Conservation (phyloP, 2,329 filamentous ascomycete species). For the Penicillium sp. region DNA sequence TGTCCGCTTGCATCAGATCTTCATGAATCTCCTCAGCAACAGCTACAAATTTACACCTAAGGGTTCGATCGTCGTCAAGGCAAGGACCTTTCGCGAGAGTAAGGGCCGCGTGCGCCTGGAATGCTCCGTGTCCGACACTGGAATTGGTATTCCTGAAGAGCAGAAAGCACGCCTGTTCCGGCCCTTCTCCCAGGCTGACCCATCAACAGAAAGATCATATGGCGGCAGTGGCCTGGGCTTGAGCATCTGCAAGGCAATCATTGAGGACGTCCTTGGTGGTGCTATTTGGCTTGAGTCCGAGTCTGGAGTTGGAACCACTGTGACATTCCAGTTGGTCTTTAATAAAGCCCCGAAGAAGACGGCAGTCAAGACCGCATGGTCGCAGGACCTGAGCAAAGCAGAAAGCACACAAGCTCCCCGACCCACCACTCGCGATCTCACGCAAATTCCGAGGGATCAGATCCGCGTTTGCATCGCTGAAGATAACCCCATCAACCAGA, state of each 20-base stretch:
- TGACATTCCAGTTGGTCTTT: slow-evolving; percentile 82
- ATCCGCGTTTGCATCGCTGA: slow-evolving; percentile 91
- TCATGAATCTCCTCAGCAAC: slow-evolving; percentile 81
- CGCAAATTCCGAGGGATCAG: slow-evolving; percentile 71
- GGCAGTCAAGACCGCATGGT: slow-evolving; percentile 59
- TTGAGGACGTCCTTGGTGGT: slow-evolving; percentile 89
- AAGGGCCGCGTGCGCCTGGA: slow-evolving; percentile 71
- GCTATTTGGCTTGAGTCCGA: slow-evolving; percentile 78
- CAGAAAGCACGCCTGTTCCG: slow-evolving; percentile 84
- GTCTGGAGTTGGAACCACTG: slow-evolving; percentile 61
- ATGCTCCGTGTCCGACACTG: slow-evolving; percentile 85
- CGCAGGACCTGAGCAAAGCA: slow-evolving; percentile 46
- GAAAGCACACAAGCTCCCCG: slow-evolving; percentile 44
- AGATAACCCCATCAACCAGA: slow-evolving; percentile 92
- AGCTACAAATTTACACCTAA: slow-evolving; percentile 91
- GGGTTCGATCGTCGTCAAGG: slow-evolving; percentile 81
- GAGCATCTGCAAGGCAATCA: slow-evolving; percentile 91
- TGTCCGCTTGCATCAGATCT: slow-evolving; percentile 77
- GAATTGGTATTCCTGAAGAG: slow-evolving; percentile 79
- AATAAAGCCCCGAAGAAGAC: slow-evolving; percentile 70
- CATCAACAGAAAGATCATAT: slow-evolving; percentile 85
- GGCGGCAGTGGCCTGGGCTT: slow-evolving; percentile 88
- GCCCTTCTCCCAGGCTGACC: slow-evolving; percentile 90
- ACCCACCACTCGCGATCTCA: slow-evolving; percentile 64
- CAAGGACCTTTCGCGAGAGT: slow-evolving; percentile 70